A percentile compares a stretch with the other conserved stretches of the same genome.
Evolutionary conservation across 192 early-diverging fungal species (phyloP).

Genomic region (Mortierella alpina): DNA sequence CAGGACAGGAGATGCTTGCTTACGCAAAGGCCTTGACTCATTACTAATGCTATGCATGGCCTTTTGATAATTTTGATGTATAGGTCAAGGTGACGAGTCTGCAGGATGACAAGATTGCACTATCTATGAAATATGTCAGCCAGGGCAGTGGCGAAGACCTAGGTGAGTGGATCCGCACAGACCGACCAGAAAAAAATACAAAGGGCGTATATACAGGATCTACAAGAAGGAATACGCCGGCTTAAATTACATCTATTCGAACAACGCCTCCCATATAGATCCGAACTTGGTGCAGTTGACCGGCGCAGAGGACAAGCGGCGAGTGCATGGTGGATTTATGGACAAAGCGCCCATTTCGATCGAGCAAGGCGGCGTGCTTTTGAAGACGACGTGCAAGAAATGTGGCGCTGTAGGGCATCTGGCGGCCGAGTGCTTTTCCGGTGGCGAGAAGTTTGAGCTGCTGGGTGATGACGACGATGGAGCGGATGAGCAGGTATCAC

Average conservation of each 20-base stretch:
- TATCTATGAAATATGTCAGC: constrained; percentile 59
- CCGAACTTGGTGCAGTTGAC: constrained; percentile 44
- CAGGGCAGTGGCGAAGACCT: constrained; percentile 56
- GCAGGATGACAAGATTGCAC: constrained; percentile 55
- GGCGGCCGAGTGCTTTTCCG: constrained; percentile 41
- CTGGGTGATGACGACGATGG: constrained; percentile 29
- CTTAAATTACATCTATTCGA: neutral
- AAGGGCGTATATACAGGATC: too few relatives aligned
- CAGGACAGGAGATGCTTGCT: neutral
- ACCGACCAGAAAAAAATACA: neutral
- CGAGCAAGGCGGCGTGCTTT: constrained; percentile 51
- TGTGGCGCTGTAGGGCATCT: constrained; percentile 57
- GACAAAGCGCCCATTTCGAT: constrained; percentile 51
- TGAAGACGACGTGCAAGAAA: constrained; percentile 53
- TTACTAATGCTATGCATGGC: neutral
- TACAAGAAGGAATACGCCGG: too few relatives aligned
- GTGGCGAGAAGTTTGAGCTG: constrained; percentile 49
- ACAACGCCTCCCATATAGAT: constrained; percentile 18
- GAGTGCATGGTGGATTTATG: constrained; percentile 37
- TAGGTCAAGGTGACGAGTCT: constrained; percentile 55
- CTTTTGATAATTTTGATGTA: neutral
- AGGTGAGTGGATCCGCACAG: constrained; percentile 21
- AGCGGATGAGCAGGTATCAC: neutral
- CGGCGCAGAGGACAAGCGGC: constrained; percentile 40
- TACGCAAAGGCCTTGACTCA: neutral